Evolutionary conservation across 2,329 filamentous ascomycete genomes (phyloP).

Genomic region (Cryphonectria radicalis): DNA sequence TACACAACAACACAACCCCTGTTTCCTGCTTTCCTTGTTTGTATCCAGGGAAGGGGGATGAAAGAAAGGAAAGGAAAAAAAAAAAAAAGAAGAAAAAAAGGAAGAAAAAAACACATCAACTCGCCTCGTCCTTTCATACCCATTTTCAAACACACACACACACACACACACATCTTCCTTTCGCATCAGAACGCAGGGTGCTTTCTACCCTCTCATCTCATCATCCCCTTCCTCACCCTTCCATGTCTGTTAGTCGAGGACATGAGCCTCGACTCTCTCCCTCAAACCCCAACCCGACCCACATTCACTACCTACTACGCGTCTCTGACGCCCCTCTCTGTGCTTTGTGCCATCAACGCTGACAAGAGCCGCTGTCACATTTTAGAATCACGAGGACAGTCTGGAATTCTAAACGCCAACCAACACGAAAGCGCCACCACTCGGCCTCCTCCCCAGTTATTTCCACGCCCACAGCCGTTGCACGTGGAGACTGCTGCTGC

Average conservation of each 20-base stretch:
- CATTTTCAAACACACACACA: background rate
- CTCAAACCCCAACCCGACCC: background rate
- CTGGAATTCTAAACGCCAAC: conserved; percentile 18
- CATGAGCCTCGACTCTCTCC: background rate
- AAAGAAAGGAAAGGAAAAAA: no score
- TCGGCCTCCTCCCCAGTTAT: conserved; percentile 26
- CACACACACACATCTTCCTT: background rate
- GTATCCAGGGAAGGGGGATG: background rate
- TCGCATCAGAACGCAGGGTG: background rate
- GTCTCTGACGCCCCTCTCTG: background rate
- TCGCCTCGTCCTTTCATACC: background rate
- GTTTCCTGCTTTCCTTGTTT: background rate
- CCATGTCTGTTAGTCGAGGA: conserved; percentile 9
- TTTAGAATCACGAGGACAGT: conserved; percentile 27
- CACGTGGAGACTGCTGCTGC: conserved; percentile 19
- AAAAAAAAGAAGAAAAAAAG: no score
- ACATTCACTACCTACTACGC: background rate
- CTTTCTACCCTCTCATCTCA: background rate
- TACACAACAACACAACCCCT: background rate
- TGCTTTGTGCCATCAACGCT: conserved; percentile 17
- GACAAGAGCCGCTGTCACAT: conserved; percentile 12
- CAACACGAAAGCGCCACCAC: conserved; percentile 18
- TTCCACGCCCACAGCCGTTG: conserved; percentile 25
- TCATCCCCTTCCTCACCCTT: no score
- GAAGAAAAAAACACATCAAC: background rate